Conservation (phyloP, 345 rosid genomes). For the Citrus reticulata region DNA sequence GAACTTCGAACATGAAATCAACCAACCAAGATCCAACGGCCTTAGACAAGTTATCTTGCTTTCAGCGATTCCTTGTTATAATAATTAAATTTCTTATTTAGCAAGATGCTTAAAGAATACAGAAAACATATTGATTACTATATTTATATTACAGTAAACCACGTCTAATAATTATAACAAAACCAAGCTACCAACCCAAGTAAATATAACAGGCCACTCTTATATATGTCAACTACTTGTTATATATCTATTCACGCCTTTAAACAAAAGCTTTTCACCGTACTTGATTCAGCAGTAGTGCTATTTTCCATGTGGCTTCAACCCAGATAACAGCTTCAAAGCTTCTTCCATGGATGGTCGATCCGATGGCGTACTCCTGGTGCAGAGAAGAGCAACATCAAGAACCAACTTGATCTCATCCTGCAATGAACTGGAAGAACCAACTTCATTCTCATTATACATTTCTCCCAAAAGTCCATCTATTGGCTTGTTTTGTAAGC, state of each 20-base stretch:
- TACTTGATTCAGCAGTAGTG: slow-evolving; percentile 1
- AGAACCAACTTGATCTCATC: slow-evolving; percentile 55
- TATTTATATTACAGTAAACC: slow-evolving; percentile 1
- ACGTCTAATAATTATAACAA: neutral
- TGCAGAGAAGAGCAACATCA: slow-evolving; percentile 76
- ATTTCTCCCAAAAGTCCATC: slow-evolving; percentile 61
- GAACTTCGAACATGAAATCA: neutral
- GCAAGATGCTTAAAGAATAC: neutral
- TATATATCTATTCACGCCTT: slow-evolving; percentile 15
- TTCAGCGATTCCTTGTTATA: neutral
- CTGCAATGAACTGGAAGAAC: slow-evolving; percentile 22
- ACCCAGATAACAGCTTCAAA: slow-evolving; percentile 54
- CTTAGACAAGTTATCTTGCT: neutral
- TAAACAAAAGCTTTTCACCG: neutral
- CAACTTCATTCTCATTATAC: slow-evolving; percentile 43
- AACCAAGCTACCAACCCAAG: slow-evolving; percentile 4
- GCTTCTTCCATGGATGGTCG: slow-evolving; percentile 65
- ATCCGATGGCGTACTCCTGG: slow-evolving; percentile 44
- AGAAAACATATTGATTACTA: neutral
- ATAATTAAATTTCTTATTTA: neutral
- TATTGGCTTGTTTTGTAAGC: slow-evolving; percentile 48
- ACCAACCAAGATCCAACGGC: neutral
- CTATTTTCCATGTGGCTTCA: slow-evolving; percentile 27
- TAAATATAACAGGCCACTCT: slow-evolving; percentile 14
- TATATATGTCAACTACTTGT: slow-evolving; percentile 14